Evolutionary conservation across 352 stramenopile genomes (phyloP).

Genomic region (Elongisporangium anandrum): DNA sequence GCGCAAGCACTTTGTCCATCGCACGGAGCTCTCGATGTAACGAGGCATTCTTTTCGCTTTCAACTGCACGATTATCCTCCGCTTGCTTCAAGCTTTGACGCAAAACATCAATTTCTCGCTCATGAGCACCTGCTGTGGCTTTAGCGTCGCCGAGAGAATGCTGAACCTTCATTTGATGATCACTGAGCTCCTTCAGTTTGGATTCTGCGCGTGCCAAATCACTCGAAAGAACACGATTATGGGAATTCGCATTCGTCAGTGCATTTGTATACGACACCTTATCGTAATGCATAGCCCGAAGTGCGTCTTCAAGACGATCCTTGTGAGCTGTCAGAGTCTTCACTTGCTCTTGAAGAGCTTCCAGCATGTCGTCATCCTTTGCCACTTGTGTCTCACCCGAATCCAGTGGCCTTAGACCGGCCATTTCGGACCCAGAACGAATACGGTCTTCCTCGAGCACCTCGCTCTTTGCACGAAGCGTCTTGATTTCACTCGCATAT

Average conservation of each 20-base stretch:
- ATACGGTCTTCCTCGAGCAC: conserved; percentile 51
- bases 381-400: neutral
- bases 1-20: conserved; percentile 64
- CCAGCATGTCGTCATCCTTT: neutral
- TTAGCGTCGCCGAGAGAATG: conserved; percentile 35
- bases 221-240: conserved; percentile 60
- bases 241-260: conserved; percentile 69
- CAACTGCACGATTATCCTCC: conserved; percentile 43
- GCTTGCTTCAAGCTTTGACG: conserved; percentile 50
- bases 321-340: conserved; percentile 47
- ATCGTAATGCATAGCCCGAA: conserved; percentile 75
- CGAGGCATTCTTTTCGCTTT: conserved; percentile 68
- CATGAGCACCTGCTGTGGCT: conserved; percentile 30
- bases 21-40: conserved; percentile 61
- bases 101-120: conserved; percentile 53
- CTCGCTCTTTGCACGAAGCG: conserved; percentile 39
- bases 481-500: conserved; percentile 41
- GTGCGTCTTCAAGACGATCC: conserved; percentile 63
- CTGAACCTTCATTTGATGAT: conserved; percentile 35
- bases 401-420: neutral
- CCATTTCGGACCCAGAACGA: conserved; percentile 5
- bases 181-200: conserved; percentile 39
- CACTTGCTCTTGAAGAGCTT: conserved; percentile 50
- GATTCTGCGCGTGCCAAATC: conserved; percentile 55
- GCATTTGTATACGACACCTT: conserved; percentile 83